Evolutionary conservation across 257 asterid species (phyloP).

Genomic region (Thymus quinquecostatus): DNA sequence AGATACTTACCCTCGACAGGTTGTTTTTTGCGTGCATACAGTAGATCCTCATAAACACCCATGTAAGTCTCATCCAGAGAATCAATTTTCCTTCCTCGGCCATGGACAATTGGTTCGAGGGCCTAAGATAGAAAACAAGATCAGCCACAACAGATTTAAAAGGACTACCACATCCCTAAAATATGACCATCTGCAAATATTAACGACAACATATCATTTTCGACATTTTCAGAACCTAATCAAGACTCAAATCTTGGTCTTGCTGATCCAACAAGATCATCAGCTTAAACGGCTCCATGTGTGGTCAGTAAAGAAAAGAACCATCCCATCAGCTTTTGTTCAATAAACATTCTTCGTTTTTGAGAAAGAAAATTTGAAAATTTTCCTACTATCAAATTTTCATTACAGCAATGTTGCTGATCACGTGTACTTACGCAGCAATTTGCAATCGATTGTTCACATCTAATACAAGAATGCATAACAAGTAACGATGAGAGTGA

Average conservation of each 20-base stretch:
- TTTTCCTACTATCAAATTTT: neutral
- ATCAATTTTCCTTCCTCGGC: conserved; percentile 89
- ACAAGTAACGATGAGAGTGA: neutral
- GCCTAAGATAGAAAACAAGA: conserved; percentile 46
- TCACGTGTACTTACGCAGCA: neutral
- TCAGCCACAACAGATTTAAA: conserved; percentile 6
- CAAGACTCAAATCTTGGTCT: conserved; percentile 3
- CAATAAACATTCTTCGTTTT: too few relatives aligned
- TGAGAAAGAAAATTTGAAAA: too few relatives aligned
- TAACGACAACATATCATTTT: neutral
- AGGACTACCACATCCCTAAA: conserved; percentile 18
- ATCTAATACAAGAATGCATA: conserved; percentile 6
- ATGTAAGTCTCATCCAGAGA: conserved; percentile 82
- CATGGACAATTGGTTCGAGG: conserved; percentile 86
- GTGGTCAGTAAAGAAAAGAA: neutral
- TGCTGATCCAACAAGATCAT: neutral
- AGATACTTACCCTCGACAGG: conserved; percentile 81
- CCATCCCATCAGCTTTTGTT: neutral
- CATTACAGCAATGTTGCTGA: conserved; percentile 1
- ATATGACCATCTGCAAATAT: neutral
- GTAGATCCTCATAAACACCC: conserved; percentile 80
- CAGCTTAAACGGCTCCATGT: neutral
- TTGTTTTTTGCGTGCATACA: conserved; percentile 87
- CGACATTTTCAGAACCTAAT: neutral
- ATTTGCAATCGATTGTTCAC: neutral